A percentile compares a stretch with the other conserved stretches of the same genome.
Evolutionary conservation across 148 eudicot genomes (phyloP).

Genomic region (Mesembryanthemum crystallinum): DNA sequence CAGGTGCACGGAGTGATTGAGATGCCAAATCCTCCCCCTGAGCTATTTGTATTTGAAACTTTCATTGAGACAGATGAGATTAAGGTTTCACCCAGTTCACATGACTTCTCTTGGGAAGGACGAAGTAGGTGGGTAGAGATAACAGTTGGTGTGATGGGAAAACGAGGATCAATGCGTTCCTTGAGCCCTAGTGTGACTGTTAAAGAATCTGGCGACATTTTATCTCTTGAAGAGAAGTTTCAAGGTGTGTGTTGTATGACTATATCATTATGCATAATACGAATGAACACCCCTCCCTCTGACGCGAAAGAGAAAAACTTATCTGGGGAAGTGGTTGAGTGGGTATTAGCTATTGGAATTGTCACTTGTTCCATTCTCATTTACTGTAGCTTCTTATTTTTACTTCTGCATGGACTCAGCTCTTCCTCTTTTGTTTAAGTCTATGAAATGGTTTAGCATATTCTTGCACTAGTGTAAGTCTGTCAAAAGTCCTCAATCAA

Average conservation of each 20-base stretch:
- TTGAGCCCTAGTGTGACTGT: constrained; percentile 86
- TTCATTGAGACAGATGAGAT: constrained; percentile 89
- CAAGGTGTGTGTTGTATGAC: constrained; percentile 49
- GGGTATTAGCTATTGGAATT: neutral
- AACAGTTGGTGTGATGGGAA: constrained; percentile 85
- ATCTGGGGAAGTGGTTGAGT: neutral
- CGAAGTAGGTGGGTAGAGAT: constrained; percentile 84
- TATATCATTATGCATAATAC: neutral
- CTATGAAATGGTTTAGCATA: neutral
- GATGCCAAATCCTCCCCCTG: constrained; percentile 93
- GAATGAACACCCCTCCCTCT: neutral
- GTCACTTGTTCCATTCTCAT: neutral
- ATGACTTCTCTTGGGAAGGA: constrained; percentile 66
- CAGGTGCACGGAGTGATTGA: constrained; percentile 88
- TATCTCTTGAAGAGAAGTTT: constrained; percentile 91
- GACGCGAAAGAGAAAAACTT: no score
- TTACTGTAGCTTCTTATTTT: neutral
- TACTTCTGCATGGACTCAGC: neutral
- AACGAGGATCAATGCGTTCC: constrained; percentile 73
- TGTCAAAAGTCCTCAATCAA: neutral
- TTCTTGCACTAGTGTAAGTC: neutral
- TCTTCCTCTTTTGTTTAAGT: neutral
- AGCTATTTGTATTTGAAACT: constrained; percentile 75
- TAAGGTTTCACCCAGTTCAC: constrained; percentile 55
- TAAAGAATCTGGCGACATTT: constrained; percentile 80